Conservation (phyloP, 495 filamentous ascomycete genomes). For the Penicillium salamii region DNA sequence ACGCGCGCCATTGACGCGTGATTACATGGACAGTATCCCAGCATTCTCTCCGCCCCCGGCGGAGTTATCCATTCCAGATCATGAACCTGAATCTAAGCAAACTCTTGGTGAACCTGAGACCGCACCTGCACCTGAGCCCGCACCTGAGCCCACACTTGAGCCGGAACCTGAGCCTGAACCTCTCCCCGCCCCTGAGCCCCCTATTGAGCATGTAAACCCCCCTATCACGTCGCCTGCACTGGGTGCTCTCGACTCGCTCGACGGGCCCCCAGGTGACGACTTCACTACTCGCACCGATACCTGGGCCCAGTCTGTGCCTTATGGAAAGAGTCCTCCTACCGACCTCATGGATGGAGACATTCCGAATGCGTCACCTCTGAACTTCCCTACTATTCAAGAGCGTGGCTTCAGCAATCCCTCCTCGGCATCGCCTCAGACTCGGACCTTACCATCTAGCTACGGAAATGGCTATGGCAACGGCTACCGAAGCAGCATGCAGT, state of each 20-base stretch:
- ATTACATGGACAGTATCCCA: constrained; percentile 20
- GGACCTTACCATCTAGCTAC: constrained; percentile 44
- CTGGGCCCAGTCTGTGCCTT: constrained; percentile 50
- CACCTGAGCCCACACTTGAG: neutral
- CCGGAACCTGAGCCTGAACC: neutral
- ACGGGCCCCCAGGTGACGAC: constrained; percentile 32
- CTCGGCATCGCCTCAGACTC: constrained; percentile 46
- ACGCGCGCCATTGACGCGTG: constrained; percentile 1
- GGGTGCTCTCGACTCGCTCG: constrained; percentile 38
- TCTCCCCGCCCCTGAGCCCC: constrained; percentile 1
- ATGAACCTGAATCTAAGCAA: neutral
- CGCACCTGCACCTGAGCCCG: neutral
- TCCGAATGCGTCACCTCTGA: constrained; percentile 42
- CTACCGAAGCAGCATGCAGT: constrained; percentile 33
- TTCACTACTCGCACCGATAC: constrained; percentile 39
- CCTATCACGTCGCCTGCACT: constrained; percentile 42
- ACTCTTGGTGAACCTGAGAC: too few species aligned
- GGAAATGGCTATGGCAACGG: constrained; percentile 45
- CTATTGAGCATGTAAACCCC: constrained; percentile 25
- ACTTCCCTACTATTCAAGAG: constrained; percentile 36
- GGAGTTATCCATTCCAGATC: constrained; percentile 38
- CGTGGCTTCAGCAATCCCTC: constrained; percentile 50
- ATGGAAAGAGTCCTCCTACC: constrained; percentile 48
- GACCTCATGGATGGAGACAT: constrained; percentile 43
- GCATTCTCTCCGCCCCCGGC: constrained; percentile 26